Conservation (phyloP, 352 stramenopile species). For the Phytophthora cryptogea region DNA sequence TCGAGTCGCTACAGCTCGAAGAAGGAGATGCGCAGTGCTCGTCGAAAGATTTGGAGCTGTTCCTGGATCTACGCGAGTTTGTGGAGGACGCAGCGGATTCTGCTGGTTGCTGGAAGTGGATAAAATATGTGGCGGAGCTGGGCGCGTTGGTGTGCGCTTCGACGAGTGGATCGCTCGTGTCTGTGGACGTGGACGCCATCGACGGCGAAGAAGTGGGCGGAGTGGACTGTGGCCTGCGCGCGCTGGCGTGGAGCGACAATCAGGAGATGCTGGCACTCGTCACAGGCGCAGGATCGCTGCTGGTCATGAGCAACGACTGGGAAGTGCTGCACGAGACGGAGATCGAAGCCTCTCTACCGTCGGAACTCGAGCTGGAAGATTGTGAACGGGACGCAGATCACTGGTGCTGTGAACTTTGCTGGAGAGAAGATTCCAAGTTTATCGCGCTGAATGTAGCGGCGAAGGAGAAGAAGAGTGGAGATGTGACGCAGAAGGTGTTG, state of each 20-base stretch:
- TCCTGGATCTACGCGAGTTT: conserved; percentile 33
- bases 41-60: conserved; percentile 24
- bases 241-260: conserved; percentile 67
- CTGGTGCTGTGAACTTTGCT: conserved; percentile 44
- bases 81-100: conserved; percentile 19
- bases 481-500: conserved; percentile 45
- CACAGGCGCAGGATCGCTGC: conserved; percentile 60
- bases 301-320: conserved; percentile 82
- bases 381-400: background rate
- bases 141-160: conserved; percentile 63
- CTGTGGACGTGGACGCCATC: conserved; percentile 53
- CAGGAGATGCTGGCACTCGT: conserved; percentile 72
- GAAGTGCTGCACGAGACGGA: conserved; percentile 75
- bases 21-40: conserved; percentile 23
- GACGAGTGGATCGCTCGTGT: conserved; percentile 47
- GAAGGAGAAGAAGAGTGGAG: conserved; percentile 5
- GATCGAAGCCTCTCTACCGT: conserved; percentile 38
- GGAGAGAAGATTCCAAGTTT: conserved; percentile 77
- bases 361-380: conserved; percentile 21
- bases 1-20: conserved; percentile 36
- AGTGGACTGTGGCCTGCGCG: conserved; percentile 65
- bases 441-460: conserved; percentile 61
- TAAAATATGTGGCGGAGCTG: conserved; percentile 64
- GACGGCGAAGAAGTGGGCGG: conserved; percentile 67
- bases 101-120: conserved; percentile 53